Conservation (phyloP, 805 yeast genomes). For the Sugiyamaella lignohabitans region DNA sequence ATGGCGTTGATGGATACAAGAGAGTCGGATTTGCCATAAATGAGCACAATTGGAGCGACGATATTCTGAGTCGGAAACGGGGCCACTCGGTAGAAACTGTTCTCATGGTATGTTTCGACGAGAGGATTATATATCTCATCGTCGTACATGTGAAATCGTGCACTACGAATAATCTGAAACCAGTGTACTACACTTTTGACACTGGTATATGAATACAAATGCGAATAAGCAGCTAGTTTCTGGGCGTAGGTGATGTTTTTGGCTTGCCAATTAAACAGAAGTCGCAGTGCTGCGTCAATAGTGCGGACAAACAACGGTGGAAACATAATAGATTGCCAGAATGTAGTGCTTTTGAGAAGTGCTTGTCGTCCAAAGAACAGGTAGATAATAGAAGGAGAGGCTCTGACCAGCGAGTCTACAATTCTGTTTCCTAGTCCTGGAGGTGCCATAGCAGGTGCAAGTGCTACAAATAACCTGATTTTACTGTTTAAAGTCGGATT, state of each 20-base stretch:
- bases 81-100: slow-evolving; percentile 43
- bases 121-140: slow-evolving; percentile 37
- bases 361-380: slow-evolving; percentile 68
- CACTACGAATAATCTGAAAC: slow-evolving; percentile 80
- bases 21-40: slow-evolving; percentile 77
- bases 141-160: slow-evolving; percentile 83
- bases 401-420: slow-evolving; percentile 64
- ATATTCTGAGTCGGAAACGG: slow-evolving; percentile 63
- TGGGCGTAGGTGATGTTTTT: slow-evolving; percentile 64
- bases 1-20: slow-evolving; percentile 80
- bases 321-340: slow-evolving; percentile 74
- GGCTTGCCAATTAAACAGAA: slow-evolving; percentile 77
- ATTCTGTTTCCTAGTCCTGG: slow-evolving; percentile 72
- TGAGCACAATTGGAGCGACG: slow-evolving; percentile 62
- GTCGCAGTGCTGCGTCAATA: slow-evolving; percentile 62
- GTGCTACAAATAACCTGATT: slow-evolving; percentile 59
- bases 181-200: slow-evolving; percentile 94
- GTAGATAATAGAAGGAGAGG: slow-evolving; percentile 69
- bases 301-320: slow-evolving; percentile 67
- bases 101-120: slow-evolving; percentile 3
- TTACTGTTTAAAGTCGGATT: slow-evolving; percentile 55
- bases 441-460: slow-evolving; percentile 94
- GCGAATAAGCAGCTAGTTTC: slow-evolving; percentile 75
- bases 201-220: slow-evolving; percentile 83
- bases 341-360: slow-evolving; percentile 64